A percentile compares a stretch with the other conserved stretches of the same genome.
Conservation (phyloP, 225 moss, liverwort and hornwort genomes). For the Sphagnum contortum region DNA sequence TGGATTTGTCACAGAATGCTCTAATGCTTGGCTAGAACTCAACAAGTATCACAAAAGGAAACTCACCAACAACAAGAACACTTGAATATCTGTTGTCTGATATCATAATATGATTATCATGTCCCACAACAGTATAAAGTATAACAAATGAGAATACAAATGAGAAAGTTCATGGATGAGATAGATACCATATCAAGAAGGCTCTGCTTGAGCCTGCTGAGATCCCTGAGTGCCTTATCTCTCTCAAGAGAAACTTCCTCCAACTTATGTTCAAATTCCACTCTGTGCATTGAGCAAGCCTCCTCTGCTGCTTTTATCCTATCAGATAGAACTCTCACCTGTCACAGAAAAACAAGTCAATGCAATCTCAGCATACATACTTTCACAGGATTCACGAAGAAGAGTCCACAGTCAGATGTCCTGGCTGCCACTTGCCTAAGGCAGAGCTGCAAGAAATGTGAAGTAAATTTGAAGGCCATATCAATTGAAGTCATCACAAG, state of each 20-base stretch:
- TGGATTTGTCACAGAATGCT: too few species aligned
- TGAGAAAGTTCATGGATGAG: too few species aligned
- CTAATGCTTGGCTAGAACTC: too few species aligned
- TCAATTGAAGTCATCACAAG: background rate
- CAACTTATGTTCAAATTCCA: conserved; percentile 56
- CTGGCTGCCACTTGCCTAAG: background rate
- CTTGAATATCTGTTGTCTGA: too few species aligned
- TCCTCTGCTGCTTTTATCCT: conserved; percentile 55
- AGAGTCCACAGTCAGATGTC: background rate
- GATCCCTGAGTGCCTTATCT: conserved; percentile 75
- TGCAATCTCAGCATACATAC: background rate
- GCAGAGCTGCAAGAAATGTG: background rate
- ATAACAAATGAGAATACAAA: background rate
- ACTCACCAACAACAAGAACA: too few species aligned
- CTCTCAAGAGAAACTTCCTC: conserved; percentile 47
- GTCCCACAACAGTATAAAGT: background rate
- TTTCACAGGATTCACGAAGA: background rate
- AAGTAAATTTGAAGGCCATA: background rate
- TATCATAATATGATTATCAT: background rate
- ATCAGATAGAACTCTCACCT: conserved; percentile 70
- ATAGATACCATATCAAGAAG: conserved; percentile 76
- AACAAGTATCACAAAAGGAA: too few species aligned
- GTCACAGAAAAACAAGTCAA: conserved; percentile 4
- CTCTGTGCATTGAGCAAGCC: conserved; percentile 33
- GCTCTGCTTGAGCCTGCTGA: conserved; percentile 85